A percentile compares a stretch with the other conserved stretches of the same genome.
Conservation (phyloP, 2,329 filamentous ascomycete genomes). For the Xylaria sp. region DNA sequence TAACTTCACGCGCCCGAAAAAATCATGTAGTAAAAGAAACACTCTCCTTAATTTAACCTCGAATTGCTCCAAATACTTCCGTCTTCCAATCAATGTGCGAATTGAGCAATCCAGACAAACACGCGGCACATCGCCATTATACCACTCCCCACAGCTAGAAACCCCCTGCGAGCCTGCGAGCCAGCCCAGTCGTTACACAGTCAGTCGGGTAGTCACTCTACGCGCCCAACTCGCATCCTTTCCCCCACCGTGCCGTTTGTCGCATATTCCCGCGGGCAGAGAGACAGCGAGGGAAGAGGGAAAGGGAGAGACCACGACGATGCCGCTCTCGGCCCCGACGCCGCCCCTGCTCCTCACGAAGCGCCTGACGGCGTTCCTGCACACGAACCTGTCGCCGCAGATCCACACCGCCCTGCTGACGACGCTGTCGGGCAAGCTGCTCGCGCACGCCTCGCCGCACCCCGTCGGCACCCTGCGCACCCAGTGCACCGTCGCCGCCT, state of each 20-base stretch:
- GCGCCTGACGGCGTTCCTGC: constrained; percentile 64
- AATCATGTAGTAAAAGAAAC: neutral
- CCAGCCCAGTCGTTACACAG: too few relatives aligned
- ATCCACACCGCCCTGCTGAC: constrained; percentile 64
- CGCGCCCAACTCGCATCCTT: neutral
- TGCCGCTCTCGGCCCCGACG: constrained; percentile 42
- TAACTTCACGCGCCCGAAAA: neutral
- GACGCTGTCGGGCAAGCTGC: constrained; percentile 63
- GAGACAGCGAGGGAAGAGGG: too few relatives aligned
- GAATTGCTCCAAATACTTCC: neutral
- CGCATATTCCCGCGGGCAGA: too few relatives aligned
- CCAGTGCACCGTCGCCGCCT: constrained; percentile 66
- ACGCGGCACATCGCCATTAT: neutral
- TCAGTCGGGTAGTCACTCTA: neutral
- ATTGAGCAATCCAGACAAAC: neutral
- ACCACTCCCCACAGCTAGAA: neutral
- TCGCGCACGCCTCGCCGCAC: constrained; percentile 61
- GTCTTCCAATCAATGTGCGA: neutral
- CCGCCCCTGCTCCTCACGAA: constrained; percentile 67
- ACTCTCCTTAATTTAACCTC: neutral
- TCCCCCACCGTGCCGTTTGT: too few relatives aligned
- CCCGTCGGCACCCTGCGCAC: constrained; percentile 61
- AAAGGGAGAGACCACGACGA: constrained; percentile 5
- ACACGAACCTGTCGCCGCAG: constrained; percentile 58
- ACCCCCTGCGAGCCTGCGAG: neutral